phyloP scores from a whole-genome alignment of 2,329 filamentous ascomycete species.

The Coleophoma eucalyptorum region DNA sequence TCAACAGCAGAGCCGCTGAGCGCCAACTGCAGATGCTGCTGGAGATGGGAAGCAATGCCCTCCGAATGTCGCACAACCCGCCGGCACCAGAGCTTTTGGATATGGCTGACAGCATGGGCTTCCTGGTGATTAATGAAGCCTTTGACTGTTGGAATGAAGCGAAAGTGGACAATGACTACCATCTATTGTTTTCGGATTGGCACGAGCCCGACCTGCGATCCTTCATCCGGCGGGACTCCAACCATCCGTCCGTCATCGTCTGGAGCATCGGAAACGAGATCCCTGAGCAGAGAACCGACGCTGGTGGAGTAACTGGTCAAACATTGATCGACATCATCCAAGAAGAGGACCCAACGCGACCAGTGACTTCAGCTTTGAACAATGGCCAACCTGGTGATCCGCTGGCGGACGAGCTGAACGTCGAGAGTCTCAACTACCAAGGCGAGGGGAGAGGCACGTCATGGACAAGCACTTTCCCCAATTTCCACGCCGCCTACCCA shows the following conservation, averaged over 20 bases:
- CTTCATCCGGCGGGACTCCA: conserved; percentile 49
- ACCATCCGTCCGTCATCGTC: conserved; percentile 47
- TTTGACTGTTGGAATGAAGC: too few species aligned
- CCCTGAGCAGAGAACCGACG: conserved; percentile 37
- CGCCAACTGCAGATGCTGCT: conserved; percentile 9
- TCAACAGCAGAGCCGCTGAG: too few species aligned
- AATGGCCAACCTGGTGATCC: too few species aligned
- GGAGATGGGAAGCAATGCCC: conserved; percentile 45
- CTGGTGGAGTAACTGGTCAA: conserved; percentile 18
- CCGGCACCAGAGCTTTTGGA: conserved; percentile 46
- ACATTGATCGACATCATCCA: too few species aligned
- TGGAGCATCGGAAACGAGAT: conserved; percentile 55
- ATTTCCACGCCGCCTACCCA: conserved; percentile 22
- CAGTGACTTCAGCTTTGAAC: too few species aligned
- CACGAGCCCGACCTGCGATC: conserved; percentile 46
- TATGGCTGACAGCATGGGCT: conserved; percentile 43
- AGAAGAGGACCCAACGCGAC: too few species aligned
- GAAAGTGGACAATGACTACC: too few species aligned
- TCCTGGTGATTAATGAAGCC: conserved; percentile 40
- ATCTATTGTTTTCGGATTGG: conserved; percentile 28
- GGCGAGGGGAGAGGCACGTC: conserved; percentile 41
- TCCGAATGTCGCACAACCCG: conserved; percentile 50
- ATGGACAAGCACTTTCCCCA: conserved; percentile 42
- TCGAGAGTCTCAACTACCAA: conserved; percentile 52
- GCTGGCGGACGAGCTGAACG: conserved; percentile 32